Base-by-base conservation (phyloP, 2,329 filamentous ascomycete genomes). In the Sphaerostilbella broomeana region DNA sequence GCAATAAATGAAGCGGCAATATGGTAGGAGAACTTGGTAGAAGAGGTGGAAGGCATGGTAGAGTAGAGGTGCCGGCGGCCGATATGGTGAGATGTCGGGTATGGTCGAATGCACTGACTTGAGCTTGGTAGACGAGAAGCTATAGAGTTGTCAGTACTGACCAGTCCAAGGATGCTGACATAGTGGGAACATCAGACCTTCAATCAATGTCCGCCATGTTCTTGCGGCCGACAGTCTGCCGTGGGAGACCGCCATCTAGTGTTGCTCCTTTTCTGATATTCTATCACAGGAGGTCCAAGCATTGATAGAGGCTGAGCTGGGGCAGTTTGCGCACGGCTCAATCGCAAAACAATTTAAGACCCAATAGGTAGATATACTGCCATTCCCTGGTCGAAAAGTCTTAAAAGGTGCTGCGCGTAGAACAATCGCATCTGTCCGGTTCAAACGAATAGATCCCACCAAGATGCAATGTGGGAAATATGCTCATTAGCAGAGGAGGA, bases 1-100 rank as follows among this genome's bases (percentile, higher is more conserved):
- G 77, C 82, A 34, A 81, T 82, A 54, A 84, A 88, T 5, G 84
- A 85, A 5, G 82, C 82, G 20, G 84, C 81, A 43, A 86, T 72
- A 48, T 82, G 73, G 59, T 86, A 88, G 37, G 75, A 75, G 55
- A 86, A 76, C 34, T 51, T 55, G 15, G 61, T 48, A 32, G 52
- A 24, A 34, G 51, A 43, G 13, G 48, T 25, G n/a, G 55, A 44
- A 10, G 47, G 29, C 29, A 52, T 46, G 29, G 54, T 51, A 36
- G 56, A 50, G 24, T 46, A 47, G 27, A 27, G 31, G 19, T 30
- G 35, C 19, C n/a, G n/a, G n/a, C 24, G 10, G 29, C 16, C 13
- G 7, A 11, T 27, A 27, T 17, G 19, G n/a, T n/a, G n/a, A n/a
- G n/a, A n/a, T n/a, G n/a, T n/a, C n/a, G n/a, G n/a, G n/a, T n/a